These are phyloP conservation scores for Rhododendron ovatum DNA, from an alignment of 148 eudicot species.

Conservation along the genomic window DNA sequence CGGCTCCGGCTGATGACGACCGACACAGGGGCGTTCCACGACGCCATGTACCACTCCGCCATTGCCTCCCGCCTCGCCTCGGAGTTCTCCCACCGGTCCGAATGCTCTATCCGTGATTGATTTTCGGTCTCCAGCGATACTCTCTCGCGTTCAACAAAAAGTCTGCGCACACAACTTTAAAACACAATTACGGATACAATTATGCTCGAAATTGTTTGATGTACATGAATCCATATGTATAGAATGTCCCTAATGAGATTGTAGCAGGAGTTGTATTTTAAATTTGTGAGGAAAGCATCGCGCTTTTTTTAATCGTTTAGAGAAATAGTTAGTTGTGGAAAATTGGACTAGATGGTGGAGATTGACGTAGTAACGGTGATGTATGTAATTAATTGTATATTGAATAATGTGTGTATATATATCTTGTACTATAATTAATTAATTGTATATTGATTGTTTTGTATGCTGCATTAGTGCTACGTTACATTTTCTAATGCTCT, in stretches of 20 bases:
- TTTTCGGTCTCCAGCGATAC: not conserved
- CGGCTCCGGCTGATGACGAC: constrained; percentile 38
- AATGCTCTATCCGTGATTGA: not conserved
- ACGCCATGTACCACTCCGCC: constrained; percentile 46
- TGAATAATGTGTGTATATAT: not conserved
- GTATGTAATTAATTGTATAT: too few relatives aligned
- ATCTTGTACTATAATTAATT: too few relatives aligned
- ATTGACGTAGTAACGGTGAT: not conserved
- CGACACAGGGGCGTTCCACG: constrained; percentile 32
- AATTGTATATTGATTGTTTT: not conserved
- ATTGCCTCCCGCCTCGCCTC: constrained; percentile 48
- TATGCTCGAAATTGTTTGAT: too few relatives aligned
- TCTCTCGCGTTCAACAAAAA: too few relatives aligned
- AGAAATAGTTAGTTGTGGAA: not conserved
- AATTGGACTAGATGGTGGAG: not conserved
- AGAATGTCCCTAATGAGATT: too few relatives aligned
- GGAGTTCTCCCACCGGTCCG: constrained; percentile 24
- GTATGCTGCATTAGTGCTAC: too few relatives aligned
- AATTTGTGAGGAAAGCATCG: too few relatives aligned
- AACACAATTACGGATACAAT: too few relatives aligned
- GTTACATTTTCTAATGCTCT: not conserved
- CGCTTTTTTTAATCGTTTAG: not conserved
- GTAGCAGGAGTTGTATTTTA: too few relatives aligned
- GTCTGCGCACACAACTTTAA: not conserved
- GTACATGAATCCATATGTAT: too few relatives aligned